Conservation (phyloP, 129 eudicot species). For the Helianthus annuus region HanXRQr2.0-SUNRISE NC_035433.2:89486177-89486676, state of each 20-base stretch:
- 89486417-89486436: not conserved
- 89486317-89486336: constrained; percentile 28
- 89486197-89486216: constrained; percentile 56
- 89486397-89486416: constrained; percentile 5
- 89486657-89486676: too few relatives aligned
- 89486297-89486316: constrained; percentile 42
- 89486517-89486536: constrained; percentile 4
- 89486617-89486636: too few relatives aligned
- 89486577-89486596: too few relatives aligned
- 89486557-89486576: too few relatives aligned
- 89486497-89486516: not conserved
- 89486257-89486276: constrained; percentile 57
- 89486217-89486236: constrained; percentile 66
- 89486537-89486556: not conserved
- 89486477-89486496: constrained; percentile 7
- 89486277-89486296: constrained; percentile 64
- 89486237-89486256: constrained; percentile 65
- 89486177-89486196: constrained; percentile 36
- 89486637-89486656: too few relatives aligned
- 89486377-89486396: constrained; percentile 28
- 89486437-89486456: constrained; percentile 54
- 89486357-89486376: constrained; percentile 22
- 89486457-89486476: constrained; percentile 54
- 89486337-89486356: constrained; percentile 25
- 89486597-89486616: too few relatives aligned